Evolutionary conservation across 129 eudicot species (phyloP), one percentile per base, ranked within the genome.

Genomic region (Escallonia herrerae): DNA sequence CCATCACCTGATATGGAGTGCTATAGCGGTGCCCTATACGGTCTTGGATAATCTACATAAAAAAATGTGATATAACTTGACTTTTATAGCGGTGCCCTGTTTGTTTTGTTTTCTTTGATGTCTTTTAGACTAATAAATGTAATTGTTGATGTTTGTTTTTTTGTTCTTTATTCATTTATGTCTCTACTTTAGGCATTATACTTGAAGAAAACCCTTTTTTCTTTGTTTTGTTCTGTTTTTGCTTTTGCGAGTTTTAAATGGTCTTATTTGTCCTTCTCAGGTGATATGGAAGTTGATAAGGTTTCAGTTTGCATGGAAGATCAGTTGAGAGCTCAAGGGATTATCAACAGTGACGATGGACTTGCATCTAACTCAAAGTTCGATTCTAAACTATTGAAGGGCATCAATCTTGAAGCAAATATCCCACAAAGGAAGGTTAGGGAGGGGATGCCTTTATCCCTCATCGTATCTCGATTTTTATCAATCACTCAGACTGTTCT

Each of bases 391-490:
- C 55, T 74, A 47, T 58, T 85, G 43, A 84, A 85, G 72, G 85
- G 86, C 73, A 75, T 88, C 66, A 70, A 77, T 73, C 73, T 88
- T 72, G 97, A 81, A 64, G 77, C 76, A 54, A 60, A 44, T 67
- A 41, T 68, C 38, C 86, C 95, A 44, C 80, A 69, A 11, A 91
- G 80, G 68, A 83, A 91, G 97, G 97, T 88, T 66, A 59, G 52
- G 43, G 43, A 10, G 15, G 15, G 63, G 6, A 59, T 38, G 11
- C 45, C 40, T 60, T 40, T 37, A 49, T 40, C 46, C 38, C 11
- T 38, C 6, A 51, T 2, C 53, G 43, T 39, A 58, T n/a, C 22
- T 43, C 55, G 9, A 38, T 40, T 38, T 45, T 45, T 64, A 15
- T 54, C 15, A 65, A 58, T 9, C 13, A 8, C 15, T 59, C 11